Percentiles rank a stretch among this genome's conserved stretches.
These are phyloP conservation scores for Solanum hybrid DNA, from an alignment of 305 asterid genomes.

Conservation along the genomic window DNA sequence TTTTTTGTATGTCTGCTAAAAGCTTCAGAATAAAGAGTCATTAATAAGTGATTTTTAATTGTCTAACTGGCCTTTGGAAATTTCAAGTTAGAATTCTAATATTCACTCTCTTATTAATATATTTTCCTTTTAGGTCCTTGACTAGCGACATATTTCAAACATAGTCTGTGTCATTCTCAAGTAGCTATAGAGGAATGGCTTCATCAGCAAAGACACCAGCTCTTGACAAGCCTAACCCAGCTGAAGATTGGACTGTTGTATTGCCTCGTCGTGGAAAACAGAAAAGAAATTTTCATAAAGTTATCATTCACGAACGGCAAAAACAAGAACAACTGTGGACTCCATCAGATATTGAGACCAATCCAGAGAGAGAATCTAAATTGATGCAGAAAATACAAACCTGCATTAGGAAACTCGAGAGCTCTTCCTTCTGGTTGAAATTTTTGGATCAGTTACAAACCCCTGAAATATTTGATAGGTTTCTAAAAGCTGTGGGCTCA, in stretches of 20 bases:
- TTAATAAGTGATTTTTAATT: background rate
- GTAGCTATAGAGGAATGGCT: constrained; percentile 25
- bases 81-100: background rate
- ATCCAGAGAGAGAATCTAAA: constrained; percentile 41
- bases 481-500: constrained; percentile 35
- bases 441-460: constrained; percentile 38
- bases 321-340: constrained; percentile 44
- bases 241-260: constrained; percentile 71
- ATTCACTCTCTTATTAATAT: background rate
- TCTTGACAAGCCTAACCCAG: constrained; percentile 12
- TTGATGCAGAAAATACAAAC: constrained; percentile 50
- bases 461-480: constrained; percentile 27
- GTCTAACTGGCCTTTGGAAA: background rate
- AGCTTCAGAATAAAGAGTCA: background rate
- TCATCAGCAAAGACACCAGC: constrained; percentile 17
- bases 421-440: constrained; percentile 29
- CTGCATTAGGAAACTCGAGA: constrained; percentile 34
- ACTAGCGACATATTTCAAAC: background rate
- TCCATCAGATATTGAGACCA: constrained; percentile 39
- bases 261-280: constrained; percentile 59
- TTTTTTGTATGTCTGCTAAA: background rate
- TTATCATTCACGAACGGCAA: constrained; percentile 15
- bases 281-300: constrained; percentile 14
- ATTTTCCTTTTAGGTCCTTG: background rate
- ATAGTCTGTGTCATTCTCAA: background rate